Evolutionary conservation across 2,329 filamentous ascomycete species (phyloP).

Genomic region (Beauveria rudraprayagi): DNA sequence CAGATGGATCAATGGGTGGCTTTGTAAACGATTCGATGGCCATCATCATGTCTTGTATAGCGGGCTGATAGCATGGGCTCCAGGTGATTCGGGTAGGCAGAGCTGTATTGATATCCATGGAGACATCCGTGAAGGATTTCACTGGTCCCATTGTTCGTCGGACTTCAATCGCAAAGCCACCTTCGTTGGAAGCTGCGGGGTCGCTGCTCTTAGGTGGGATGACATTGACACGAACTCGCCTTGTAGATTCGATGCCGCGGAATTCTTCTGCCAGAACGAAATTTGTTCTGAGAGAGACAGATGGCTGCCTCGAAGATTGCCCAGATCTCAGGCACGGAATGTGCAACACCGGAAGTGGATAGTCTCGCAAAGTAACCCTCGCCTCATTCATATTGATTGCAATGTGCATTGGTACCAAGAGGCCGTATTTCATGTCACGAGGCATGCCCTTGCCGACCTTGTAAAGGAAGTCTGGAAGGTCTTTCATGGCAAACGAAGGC

Average conservation of each 20-base stretch:
- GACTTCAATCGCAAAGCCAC: slow-evolving; percentile 76
- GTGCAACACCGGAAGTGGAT: slow-evolving; percentile 85
- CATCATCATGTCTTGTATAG: slow-evolving; percentile 99
- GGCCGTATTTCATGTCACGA: slow-evolving; percentile 77
- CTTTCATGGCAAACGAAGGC: slow-evolving; percentile 76
- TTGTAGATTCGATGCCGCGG: slow-evolving; percentile 68
- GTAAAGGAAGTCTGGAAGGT: slow-evolving; percentile 78
- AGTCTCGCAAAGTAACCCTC: slow-evolving; percentile 79
- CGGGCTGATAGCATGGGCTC: slow-evolving; percentile 95
- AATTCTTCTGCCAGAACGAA: slow-evolving; percentile 96
- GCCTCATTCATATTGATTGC: slow-evolving; percentile 87
- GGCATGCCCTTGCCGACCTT: slow-evolving; percentile 96
- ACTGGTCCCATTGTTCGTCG: slow-evolving; percentile 87
- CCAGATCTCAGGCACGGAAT: slow-evolving; percentile 74
- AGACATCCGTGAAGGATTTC: slow-evolving; percentile 92
- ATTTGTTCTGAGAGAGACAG: slow-evolving; percentile 76
- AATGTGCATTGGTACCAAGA: slow-evolving; percentile 84
- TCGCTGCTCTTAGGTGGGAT: slow-evolving; percentile 60
- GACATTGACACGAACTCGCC: slow-evolving; percentile 75
- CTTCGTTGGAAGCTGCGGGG: slow-evolving; percentile 44
- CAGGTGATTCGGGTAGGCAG: slow-evolving; percentile 90
- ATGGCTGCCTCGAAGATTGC: slow-evolving; percentile 72
- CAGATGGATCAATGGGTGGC: slow-evolving; percentile 85
- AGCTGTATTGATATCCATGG: slow-evolving; percentile 85
- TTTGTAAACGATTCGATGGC: slow-evolving; percentile 97